Conservation (phyloP, 306 rosid genomes). For the Cucumis sativus region DNA sequence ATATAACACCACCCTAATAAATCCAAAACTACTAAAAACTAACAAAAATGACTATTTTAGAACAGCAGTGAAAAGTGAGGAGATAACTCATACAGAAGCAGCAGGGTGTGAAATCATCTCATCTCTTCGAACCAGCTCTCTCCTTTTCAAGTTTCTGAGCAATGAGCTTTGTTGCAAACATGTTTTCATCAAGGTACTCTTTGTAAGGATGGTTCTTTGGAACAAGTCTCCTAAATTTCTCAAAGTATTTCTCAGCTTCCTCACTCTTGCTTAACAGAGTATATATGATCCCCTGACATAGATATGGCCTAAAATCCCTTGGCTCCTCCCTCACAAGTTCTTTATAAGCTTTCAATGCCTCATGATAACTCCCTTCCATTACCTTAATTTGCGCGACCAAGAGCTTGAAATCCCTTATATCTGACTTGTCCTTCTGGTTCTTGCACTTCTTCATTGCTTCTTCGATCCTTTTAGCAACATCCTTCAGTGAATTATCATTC, state of each 20-base stretch:
- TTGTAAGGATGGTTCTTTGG: slow-evolving; percentile 72
- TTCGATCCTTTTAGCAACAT: slow-evolving; percentile 34
- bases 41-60: slow-evolving; percentile 1
- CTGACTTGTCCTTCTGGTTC: slow-evolving; percentile 28
- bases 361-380: slow-evolving; percentile 46
- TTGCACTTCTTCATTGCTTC: slow-evolving; percentile 36
- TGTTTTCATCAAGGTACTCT: slow-evolving; percentile 57
- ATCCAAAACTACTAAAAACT: not conserved
- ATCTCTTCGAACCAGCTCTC: slow-evolving; percentile 24
- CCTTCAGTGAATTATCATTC: slow-evolving; percentile 18
- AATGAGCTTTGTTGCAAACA: slow-evolving; percentile 51
- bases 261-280: slow-evolving; percentile 53
- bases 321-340: slow-evolving; percentile 76
- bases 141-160: slow-evolving; percentile 31
- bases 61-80: not conserved
- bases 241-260: slow-evolving; percentile 74
- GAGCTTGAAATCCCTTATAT: slow-evolving; percentile 74
- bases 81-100: slow-evolving; percentile 1
- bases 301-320: slow-evolving; percentile 71
- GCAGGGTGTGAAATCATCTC: slow-evolving; percentile 8
- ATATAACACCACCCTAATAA: not conserved
- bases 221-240: slow-evolving; percentile 53
- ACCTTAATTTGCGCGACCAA: slow-evolving; percentile 65
- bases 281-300: slow-evolving; percentile 76
- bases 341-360: slow-evolving; percentile 61